These are phyloP conservation scores for Hypericum perforatum DNA, from an alignment of 345 rosid genomes.

Conservation along the genomic window DNA sequence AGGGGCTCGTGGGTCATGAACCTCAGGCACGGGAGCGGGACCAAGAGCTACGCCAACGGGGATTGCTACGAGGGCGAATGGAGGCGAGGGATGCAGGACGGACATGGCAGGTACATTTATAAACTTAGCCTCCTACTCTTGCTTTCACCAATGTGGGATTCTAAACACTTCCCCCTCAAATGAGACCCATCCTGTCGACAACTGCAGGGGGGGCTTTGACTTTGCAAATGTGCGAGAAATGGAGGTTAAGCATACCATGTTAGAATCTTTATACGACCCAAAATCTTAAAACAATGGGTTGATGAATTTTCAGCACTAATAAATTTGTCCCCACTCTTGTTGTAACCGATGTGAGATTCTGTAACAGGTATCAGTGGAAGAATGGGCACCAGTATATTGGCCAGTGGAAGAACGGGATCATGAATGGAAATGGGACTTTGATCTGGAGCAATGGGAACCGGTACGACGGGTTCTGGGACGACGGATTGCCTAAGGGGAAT, in stretches of 20 bases:
- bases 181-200: too few relatives aligned
- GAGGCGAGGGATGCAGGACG: constrained; percentile 76
- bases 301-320: too few relatives aligned
- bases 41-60: constrained; percentile 55
- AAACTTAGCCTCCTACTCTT: too few relatives aligned
- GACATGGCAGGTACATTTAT: constrained; percentile 79
- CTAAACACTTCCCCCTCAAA: too few relatives aligned
- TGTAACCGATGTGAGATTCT: too few relatives aligned
- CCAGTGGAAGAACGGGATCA: constrained; percentile 65
- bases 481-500: constrained; percentile 74
- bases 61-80: constrained; percentile 87
- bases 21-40: constrained; percentile 76
- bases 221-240: too few relatives aligned
- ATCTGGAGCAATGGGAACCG: constrained; percentile 76
- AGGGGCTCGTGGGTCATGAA: constrained; percentile 87
- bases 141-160: too few relatives aligned
- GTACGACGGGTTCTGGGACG: constrained; percentile 91
- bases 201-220: too few relatives aligned
- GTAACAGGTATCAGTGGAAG: constrained; percentile 79
- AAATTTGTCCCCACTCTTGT: too few relatives aligned
- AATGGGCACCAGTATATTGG: constrained; percentile 69
- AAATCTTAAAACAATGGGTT: too few relatives aligned
- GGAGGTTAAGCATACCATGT: too few relatives aligned
- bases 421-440: constrained; percentile 78
- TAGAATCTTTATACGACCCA: too few relatives aligned